Conservation (phyloP, 768 basidiomycete species). For the Podaxis sp. region DNA sequence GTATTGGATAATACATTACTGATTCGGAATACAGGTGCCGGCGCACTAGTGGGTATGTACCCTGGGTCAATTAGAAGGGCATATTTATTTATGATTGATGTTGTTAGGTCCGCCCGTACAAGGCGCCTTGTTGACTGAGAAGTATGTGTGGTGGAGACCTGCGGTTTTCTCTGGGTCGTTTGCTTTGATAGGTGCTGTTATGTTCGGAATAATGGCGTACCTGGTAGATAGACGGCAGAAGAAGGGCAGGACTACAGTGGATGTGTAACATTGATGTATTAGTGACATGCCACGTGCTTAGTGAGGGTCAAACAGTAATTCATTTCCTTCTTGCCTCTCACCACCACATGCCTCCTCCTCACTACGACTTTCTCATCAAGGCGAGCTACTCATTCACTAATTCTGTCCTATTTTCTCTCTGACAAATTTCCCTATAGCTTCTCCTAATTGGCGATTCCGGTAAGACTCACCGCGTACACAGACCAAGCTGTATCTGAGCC, state of each 20-base stretch:
- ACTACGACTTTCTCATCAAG: constrained; percentile 98
- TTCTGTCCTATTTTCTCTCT: background rate
- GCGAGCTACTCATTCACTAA: constrained; percentile 30
- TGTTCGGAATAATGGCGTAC: constrained; percentile 2
- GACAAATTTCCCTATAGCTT: constrained; percentile 46
- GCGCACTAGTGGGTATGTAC: constrained; percentile 13
- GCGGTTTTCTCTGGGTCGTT: constrained; percentile 13
- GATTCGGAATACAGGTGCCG: constrained; percentile 5
- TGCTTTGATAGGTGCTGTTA: background rate
- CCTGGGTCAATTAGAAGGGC: background rate
- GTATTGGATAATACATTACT: background rate
- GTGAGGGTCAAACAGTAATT: background rate
- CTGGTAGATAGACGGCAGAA: background rate
- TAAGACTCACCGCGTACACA: constrained; percentile 25
- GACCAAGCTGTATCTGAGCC: constrained; percentile 8
- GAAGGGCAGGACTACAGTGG: background rate
- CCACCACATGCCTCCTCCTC: constrained; percentile 73
- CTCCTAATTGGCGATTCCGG: constrained; percentile 96
- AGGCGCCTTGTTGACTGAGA: constrained; percentile 11
- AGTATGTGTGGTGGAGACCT: constrained; percentile 16
- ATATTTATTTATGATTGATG: background rate
- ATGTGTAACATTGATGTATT: background rate
- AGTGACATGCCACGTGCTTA: constrained; percentile 8
- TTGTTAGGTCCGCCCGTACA: constrained; percentile 14
- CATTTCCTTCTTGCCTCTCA: background rate